Conservation (phyloP, 331 rosid species). For the Spiraea crenata region DNA sequence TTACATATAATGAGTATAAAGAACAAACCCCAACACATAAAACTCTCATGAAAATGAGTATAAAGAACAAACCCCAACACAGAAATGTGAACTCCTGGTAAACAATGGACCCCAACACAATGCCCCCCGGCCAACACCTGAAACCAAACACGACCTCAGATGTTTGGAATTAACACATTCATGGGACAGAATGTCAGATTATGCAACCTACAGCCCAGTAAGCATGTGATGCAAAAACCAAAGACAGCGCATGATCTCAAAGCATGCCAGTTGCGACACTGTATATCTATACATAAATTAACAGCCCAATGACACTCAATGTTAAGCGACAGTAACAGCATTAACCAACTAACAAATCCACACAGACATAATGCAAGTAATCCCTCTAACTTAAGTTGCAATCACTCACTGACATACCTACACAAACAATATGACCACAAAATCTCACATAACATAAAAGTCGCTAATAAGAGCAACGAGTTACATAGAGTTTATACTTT, state of each 20-base stretch:
- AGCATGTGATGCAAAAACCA: background rate
- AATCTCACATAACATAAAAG: background rate
- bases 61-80: too few species aligned
- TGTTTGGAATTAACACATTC: background rate
- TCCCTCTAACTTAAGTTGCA: background rate
- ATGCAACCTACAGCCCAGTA: background rate
- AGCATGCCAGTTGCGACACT: too few species aligned
- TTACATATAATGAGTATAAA: too few species aligned
- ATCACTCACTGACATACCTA: background rate
- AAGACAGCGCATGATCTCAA: background rate
- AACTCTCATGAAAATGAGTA: too few species aligned
- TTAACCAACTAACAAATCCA: slow-evolving; percentile 7
- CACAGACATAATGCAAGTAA: background rate
- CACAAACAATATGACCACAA: background rate
- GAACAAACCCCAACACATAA: too few species aligned
- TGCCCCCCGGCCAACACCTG: background rate
- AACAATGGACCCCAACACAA: too few species aligned
- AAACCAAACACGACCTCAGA: background rate
- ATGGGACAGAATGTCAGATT: background rate
- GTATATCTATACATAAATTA: too few species aligned
- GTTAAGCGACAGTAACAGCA: background rate
- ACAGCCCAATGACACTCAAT: background rate
- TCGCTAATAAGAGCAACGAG: background rate
- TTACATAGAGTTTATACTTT: background rate
- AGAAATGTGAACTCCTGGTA: too few species aligned